Evolutionary conservation across 306 rosid genomes (phyloP).

Genomic region (Inga leiocalycina): DNA sequence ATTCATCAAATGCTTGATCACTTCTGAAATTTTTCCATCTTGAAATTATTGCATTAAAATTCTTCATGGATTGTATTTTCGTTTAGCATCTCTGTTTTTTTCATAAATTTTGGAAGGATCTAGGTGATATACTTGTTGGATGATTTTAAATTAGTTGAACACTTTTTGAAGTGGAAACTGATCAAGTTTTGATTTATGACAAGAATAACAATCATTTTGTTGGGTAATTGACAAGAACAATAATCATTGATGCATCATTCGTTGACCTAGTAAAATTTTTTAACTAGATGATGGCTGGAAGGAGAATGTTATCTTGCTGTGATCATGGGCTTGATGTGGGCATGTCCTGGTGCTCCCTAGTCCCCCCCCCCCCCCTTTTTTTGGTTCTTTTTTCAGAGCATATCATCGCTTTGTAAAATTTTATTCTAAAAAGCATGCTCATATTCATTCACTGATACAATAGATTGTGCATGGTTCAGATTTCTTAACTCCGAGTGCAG

Average conservation of each 20-base stretch:
- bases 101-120: not conserved
- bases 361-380: not conserved
- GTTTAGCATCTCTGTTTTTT: not conserved
- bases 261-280: not conserved
- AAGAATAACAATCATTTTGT: not conserved
- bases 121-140: not conserved
- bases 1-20: not conserved
- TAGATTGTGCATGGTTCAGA: constrained; percentile 8
- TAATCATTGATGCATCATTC: not conserved
- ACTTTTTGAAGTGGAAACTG: not conserved
- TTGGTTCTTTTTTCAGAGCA: not conserved
- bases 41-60: not conserved
- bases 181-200: not conserved
- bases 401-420: not conserved
- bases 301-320: not conserved
- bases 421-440: not conserved
- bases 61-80: not conserved
- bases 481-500: not conserved
- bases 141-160: not conserved
- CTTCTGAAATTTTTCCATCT: not conserved
- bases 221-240: not conserved
- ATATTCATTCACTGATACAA: not conserved
- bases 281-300: not conserved
- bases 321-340: not conserved
- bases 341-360: not conserved